These are phyloP conservation scores for Termitomyces sp. DNA, from an alignment of 768 basidiomycete genomes.

Conservation along the genomic window DNA sequence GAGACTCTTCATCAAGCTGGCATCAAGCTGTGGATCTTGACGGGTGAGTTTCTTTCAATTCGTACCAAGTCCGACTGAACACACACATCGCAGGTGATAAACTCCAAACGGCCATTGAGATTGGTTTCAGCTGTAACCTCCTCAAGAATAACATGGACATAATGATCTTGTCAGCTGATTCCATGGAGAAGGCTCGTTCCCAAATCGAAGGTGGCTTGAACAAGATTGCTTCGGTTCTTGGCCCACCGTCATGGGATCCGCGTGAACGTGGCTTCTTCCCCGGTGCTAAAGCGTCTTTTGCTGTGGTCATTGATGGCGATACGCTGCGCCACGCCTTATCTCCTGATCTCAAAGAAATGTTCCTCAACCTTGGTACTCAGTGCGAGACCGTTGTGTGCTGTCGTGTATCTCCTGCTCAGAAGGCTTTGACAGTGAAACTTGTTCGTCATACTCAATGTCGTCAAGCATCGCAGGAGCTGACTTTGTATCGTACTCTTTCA, in stretches of 20 bases:
- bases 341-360: constrained; percentile 73
- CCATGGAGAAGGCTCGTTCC: constrained; percentile 62
- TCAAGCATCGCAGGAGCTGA: not conserved
- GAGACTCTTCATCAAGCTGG: constrained; percentile 87
- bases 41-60: constrained; percentile 43
- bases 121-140: constrained; percentile 93
- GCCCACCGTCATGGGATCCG: constrained; percentile 62
- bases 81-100: constrained; percentile 66
- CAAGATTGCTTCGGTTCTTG: constrained; percentile 85
- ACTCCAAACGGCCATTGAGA: constrained; percentile 96
- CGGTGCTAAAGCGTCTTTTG: constrained; percentile 68
- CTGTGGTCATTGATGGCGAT: constrained; percentile 95
- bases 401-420: constrained; percentile 95
- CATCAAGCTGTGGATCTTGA: constrained; percentile 97
- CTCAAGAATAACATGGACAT: constrained; percentile 93
- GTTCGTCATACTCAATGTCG: constrained; percentile 33
- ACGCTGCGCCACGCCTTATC: constrained; percentile 79
- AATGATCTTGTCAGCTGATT: constrained; percentile 92
- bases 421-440: constrained; percentile 93
- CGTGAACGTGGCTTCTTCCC: constrained; percentile 64
- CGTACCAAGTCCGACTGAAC: not conserved
- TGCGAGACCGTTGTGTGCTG: constrained; percentile 99
- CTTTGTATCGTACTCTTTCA: constrained; percentile 4
- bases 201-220: constrained; percentile 92
- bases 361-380: constrained; percentile 89